Percentiles rank a stretch among this genome's conserved stretches.
These are phyloP conservation scores for Peniophora sp. DNA, from an alignment of 1,284 basidiomycete genomes.

Conservation along the genomic window DNA sequence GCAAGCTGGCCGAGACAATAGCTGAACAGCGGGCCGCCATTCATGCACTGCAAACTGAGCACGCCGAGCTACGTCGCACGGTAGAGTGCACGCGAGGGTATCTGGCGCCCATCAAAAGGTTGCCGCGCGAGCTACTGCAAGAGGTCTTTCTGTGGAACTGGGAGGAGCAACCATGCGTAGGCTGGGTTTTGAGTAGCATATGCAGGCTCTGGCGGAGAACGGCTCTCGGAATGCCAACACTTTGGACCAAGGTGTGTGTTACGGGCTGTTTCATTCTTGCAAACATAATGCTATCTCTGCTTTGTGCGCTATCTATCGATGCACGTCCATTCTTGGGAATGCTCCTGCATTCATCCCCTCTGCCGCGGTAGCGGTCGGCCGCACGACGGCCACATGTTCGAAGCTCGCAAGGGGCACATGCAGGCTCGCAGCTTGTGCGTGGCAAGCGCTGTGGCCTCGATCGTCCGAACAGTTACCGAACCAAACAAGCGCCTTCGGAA, in stretches of 20 bases:
- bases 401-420: no score
- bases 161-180: slow-evolving; percentile 56
- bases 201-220: slow-evolving; percentile 55
- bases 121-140: slow-evolving; percentile 59
- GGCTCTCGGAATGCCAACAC: slow-evolving; percentile 50
- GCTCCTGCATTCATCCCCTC: no score
- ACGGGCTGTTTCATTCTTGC: slow-evolving; percentile 3
- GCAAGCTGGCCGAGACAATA: slow-evolving; percentile 48
- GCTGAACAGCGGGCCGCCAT: slow-evolving; percentile 44
- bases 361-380: no score
- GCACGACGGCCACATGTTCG: no score
- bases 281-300: not conserved
- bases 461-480: no score
- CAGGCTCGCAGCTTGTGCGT: no score
- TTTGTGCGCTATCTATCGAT: not conserved
- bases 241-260: slow-evolving; percentile 73
- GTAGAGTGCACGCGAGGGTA: slow-evolving; percentile 47
- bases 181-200: slow-evolving; percentile 63
- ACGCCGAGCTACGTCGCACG: slow-evolving; percentile 34
- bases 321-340: no score
- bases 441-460: no score
- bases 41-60: slow-evolving; percentile 42
- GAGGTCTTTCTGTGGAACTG: slow-evolving; percentile 61
- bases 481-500: no score
- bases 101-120: slow-evolving; percentile 56